Base-by-base conservation (phyloP, 139 green algal species). In the Protoeuglena noctilucae region DNA sequence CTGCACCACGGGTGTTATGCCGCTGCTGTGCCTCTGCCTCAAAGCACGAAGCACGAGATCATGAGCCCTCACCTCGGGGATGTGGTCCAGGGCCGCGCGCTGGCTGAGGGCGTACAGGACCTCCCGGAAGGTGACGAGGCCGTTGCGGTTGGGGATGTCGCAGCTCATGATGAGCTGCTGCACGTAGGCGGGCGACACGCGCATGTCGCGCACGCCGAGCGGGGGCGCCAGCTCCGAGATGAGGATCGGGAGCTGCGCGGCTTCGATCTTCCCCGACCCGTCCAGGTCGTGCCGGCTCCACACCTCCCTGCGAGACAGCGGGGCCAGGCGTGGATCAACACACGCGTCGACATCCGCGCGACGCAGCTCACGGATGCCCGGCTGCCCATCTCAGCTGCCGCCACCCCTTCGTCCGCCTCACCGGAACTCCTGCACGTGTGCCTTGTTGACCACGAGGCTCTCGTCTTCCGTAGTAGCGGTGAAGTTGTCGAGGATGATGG, bases 51-150 rank as follows among this genome's bases (percentile, higher is more conserved):
- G n/a, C n/a, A n/a, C n/a, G n/a, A n/a, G n/a, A n/a, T n/a, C n/a
- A n/a, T n/a, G n/a, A n/a, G n/a, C n/a, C n/a, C n/a, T n/a, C n/a
- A n/a, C 54, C 26, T 57, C 31, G 2, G 69, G 69, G 6, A 78
- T 25, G 14, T 75, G 27, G 3, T 66, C 68, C 21, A 67, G 71
- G 14, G 69, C 73, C 16, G 81, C 59, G 17, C 67, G 50, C 19
- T 75, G 72, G 12, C 73, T 63, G 21, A 89, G 72, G 3, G 75
- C 66, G 53, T 89, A 75, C 48, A 89, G 62, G 24, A 63, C 74
- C 59, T 86, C 80, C 16, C 80, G 52, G 54, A 81, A 81, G 64
- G 77, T 66, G 12, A 81, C 57, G n/a, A 64, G 56, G 5, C 53
- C 41, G 25, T 48, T 40, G 62, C 62, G 57, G 40, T 69, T 65